Base-by-base conservation (phyloP, 371 early-diverging fungal species). In the Mycotypha africana region DNA sequence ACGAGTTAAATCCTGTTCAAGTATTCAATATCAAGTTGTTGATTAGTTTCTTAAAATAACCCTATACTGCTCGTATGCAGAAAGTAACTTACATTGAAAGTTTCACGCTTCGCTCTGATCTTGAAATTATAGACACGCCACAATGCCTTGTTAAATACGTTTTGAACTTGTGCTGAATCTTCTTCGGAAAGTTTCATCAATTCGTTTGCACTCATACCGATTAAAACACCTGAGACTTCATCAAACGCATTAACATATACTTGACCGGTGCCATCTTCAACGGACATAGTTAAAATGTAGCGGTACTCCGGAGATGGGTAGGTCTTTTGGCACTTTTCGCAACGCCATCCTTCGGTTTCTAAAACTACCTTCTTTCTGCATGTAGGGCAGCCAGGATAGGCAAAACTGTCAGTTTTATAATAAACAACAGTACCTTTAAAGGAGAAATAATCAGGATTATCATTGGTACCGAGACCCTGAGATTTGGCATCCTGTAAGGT, bases 341-440 rank as follows among this genome's bases (percentile, higher is more conserved):
- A 99, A 33, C 91, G 65, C 95, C 93, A 98, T n/a, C 74, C 70
- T 25, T 26, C 42, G 9, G 41, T 67, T 21, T 83, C 81, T 33
- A 81, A 70, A 14, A 68, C 65, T 31, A 92, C 80, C 80, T 97
- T 98, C 70, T 97, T 97, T 55, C 78, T 86, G 64, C 98, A 97
- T 15, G 70, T 78, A n/a, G 89, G 91, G 68, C 96, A 98, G 3
- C 88, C 86, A 24, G 97, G 86, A 65, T 96, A 98, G 42, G 72
- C 74, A 28, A 78, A 36, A 47, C 62, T 84, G 23, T 88, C 88
- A 36, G 53, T 50, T 35, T 75, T 74, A 52, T 91, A 74, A 45
- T 62, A 86, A 15, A 63, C 65, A 15, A 93, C 66, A 3, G 84
- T 79, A 14, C 71, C 93, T 37, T 76, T 76, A 21, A 79, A 51